These are phyloP conservation scores for Plenodomus biglobosus DNA, from an alignment of 2,329 filamentous ascomycete species.

Conservation along the genomic window DNA sequence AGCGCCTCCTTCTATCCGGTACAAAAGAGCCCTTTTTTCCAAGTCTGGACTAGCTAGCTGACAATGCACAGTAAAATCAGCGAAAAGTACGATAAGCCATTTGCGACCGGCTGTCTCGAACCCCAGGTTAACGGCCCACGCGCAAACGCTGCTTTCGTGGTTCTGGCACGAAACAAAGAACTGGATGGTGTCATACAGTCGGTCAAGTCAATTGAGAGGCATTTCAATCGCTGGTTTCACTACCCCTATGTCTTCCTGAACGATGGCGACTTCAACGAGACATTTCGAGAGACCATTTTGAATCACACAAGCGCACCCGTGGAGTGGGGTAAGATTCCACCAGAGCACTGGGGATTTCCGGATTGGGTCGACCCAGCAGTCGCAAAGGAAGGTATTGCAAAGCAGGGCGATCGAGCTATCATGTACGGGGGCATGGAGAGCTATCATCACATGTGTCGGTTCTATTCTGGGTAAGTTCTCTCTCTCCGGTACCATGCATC, in stretches of 20 bases:
- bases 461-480: constrained; percentile 83
- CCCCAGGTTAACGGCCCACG: constrained; percentile 73
- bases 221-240: constrained; percentile 99
- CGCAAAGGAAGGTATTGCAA: constrained; percentile 91
- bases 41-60: constrained; percentile 8
- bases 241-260: constrained; percentile 99
- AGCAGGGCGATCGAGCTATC: constrained; percentile 94
- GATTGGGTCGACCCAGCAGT: constrained; percentile 95
- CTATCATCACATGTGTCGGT: constrained; percentile 98
- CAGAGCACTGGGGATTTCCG: constrained; percentile 92
- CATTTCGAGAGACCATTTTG: constrained; percentile 81
- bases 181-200: constrained; percentile 94
- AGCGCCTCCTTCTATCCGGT: constrained; percentile 87
- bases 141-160: constrained; percentile 93
- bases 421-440: constrained; percentile 99
- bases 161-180: constrained; percentile 94
- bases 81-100: constrained; percentile 96
- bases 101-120: constrained; percentile 84
- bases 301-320: constrained; percentile 88
- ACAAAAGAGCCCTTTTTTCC: constrained; percentile 23
- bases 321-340: constrained; percentile 91
- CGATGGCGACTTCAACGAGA: constrained; percentile 93
- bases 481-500: not conserved
- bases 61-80: constrained; percentile 75
- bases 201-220: constrained; percentile 94